Base-by-base conservation (phyloP, 2,329 filamentous ascomycete genomes). In the Epicoccum sorghinum region DNA sequence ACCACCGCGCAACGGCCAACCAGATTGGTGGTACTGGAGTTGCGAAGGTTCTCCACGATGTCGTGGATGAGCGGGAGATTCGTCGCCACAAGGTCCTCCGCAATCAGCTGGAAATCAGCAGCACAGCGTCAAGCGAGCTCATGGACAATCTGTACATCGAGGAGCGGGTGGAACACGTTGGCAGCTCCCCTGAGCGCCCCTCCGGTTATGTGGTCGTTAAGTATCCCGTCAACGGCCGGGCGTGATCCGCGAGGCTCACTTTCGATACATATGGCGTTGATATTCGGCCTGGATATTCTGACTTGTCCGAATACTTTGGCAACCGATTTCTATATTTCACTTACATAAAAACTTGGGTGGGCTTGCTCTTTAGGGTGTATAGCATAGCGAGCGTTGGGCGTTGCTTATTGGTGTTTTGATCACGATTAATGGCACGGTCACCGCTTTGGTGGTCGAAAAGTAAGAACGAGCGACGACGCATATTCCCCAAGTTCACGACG, bases 1-100 rank as follows among this genome's bases (percentile, higher is more conserved):
- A 89, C 62, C 85, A 85, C 45, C 79, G 78, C 10, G 79, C 79
- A 24, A 79, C 86, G 7, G 83, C 82, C 37, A 73, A 68, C 14
- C 74, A 74, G 30, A 63, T 80, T 14, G 76, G 77, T 12, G 70
- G 66, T 59, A 63, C 70, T 22, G 75, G 71, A 2, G 69, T 76
- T n/a, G 68, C 64, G 4, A 73, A 70, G 35, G 66, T 78, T 47
- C 74, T 79, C 70, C 75, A 71, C 13, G 69, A 74, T 32, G 74
- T 79, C 7, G 63, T 80, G 22, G 70, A 68, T 6, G 78, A 80
- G 66, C 77, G 78, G 42, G 78, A 80, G 57, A 62, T 39, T 13
- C 68, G 74, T 10, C 73, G 75, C 52, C 72, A 66, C 32, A 77
- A 71, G 33, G 64, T 62, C 14, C 46, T 67, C 12, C 65, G 59